Base-by-base conservation (phyloP, 257 asterid genomes). In the Solanum sejunctum region DNA sequence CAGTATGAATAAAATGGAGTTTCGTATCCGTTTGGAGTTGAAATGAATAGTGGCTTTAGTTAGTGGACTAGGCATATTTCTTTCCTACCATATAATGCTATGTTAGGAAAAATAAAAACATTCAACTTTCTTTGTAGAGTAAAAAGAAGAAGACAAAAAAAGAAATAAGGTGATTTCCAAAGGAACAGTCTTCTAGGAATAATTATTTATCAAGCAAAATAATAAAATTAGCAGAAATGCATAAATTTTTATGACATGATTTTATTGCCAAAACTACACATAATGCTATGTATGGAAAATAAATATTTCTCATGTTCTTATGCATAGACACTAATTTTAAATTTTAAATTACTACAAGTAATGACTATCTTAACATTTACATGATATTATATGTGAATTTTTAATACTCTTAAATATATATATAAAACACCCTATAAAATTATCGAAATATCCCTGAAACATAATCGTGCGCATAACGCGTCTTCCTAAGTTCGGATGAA, bases 111-210 rank as follows among this genome's bases (percentile, higher is more conserved):
- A 43, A 43, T 4, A 43, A 43, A 43, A 43, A 41, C 0, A 41
- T 41, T 43, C 36, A 21, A 23, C 39, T 63, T 12, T 11, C 39
- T 63, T 63, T 63, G 70, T 21, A 8, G 10, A 63, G 28, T 13
- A 8, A 32, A 26, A 32, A 32, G 36, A 66, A 16, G n/a, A 41
- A 11, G 1, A 0, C 0, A 0, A 0, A 15, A 0, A 15, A 8
- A 66, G 9, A 55, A 55, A 18, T 56, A 56, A 56, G 10, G n/a
- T 56, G 63, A 56, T 56, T 56, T 56, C 6, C 3, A 56, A 56
- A 55, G 16, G 61, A 7, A 4, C 23, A 57, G 26, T 56, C n/a
- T 6, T 56, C 23, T 56, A 56, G 11, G 15, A 66, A 32, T 66
- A 12, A 32, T 5, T 56, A 32, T 7, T 2, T 3, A 67, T 32